Percentiles rank a stretch among this genome's conserved stretches.
Evolutionary conservation across 2,329 filamentous ascomycete species (phyloP).

Genomic region (Fusarium mangiferae): DNA sequence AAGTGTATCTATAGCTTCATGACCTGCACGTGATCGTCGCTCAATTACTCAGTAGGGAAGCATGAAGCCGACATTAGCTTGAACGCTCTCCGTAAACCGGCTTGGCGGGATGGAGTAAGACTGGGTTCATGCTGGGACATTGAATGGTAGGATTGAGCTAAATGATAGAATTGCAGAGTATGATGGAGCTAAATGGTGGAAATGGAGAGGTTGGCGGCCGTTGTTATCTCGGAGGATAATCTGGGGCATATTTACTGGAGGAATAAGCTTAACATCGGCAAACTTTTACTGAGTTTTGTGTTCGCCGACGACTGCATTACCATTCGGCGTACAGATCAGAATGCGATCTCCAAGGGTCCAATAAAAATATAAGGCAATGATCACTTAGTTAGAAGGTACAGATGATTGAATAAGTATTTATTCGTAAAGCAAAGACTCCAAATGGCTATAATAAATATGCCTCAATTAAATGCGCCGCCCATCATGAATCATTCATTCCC

Average conservation of each 20-base stretch:
- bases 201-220: neutral
- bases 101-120: neutral
- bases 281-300: neutral
- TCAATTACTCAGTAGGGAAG: conserved; percentile 25
- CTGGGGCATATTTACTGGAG: neutral
- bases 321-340: neutral
- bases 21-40: conserved; percentile 22
- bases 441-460: neutral
- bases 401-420: neutral
- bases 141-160: neutral
- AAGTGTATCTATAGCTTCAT: conserved; percentile 22
- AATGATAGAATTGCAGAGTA: neutral
- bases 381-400: fast-evolving
- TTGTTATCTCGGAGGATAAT: neutral
- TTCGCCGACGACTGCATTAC: neutral
- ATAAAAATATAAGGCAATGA: fast-evolving
- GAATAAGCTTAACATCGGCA: neutral
- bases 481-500: conserved; percentile 3
- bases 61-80: conserved; percentile 7
- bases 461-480: neutral
- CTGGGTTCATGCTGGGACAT: conserved; percentile 1
- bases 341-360: neutral
- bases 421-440: neutral
- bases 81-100: neutral
- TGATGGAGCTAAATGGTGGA: neutral